These are phyloP conservation scores for Pueraria montana DNA, from an alignment of 306 rosid species.

Conservation along the genomic window DNA sequence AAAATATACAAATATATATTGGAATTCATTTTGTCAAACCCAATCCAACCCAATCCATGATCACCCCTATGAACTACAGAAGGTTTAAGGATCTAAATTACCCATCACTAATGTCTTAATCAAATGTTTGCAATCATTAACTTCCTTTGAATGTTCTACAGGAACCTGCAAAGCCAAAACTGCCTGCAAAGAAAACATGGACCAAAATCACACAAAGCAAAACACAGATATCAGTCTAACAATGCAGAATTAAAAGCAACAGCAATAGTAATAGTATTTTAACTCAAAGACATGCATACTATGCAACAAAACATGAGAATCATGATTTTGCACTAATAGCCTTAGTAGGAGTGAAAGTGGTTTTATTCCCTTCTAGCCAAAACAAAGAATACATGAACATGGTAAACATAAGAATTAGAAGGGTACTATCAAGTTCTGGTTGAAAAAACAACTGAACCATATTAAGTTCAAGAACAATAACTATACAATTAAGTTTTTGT, in stretches of 20 bases:
- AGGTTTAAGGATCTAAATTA: conserved; percentile 58
- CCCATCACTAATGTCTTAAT: conserved; percentile 98
- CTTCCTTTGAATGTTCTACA: conserved; percentile 93
- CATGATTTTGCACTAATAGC: background rate
- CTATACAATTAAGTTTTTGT: background rate
- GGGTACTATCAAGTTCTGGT: background rate
- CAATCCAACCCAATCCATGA: background rate
- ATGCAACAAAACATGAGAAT: conserved; percentile 23
- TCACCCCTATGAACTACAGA: conserved; percentile 1
- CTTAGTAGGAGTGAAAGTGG: background rate
- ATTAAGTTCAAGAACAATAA: conserved; percentile 2
- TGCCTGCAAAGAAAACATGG: conserved; percentile 77
- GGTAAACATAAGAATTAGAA: background rate
- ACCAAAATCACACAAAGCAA: conserved; percentile 34
- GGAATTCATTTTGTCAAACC: background rate
- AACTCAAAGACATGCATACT: conserved; percentile 18
- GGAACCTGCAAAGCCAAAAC: conserved; percentile 94
- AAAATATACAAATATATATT: background rate
- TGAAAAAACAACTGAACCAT: conserved; percentile 6
- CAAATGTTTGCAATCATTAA: conserved; percentile 93
- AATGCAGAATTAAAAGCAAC: conserved; percentile 12
- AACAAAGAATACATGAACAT: background rate
- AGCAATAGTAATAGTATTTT: background rate
- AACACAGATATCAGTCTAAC: conserved; percentile 23
- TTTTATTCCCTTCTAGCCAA: conserved; percentile 8